Base-by-base conservation (phyloP, 2,329 filamentous ascomycete genomes). In the Albophoma yamanashiensis region DNA sequence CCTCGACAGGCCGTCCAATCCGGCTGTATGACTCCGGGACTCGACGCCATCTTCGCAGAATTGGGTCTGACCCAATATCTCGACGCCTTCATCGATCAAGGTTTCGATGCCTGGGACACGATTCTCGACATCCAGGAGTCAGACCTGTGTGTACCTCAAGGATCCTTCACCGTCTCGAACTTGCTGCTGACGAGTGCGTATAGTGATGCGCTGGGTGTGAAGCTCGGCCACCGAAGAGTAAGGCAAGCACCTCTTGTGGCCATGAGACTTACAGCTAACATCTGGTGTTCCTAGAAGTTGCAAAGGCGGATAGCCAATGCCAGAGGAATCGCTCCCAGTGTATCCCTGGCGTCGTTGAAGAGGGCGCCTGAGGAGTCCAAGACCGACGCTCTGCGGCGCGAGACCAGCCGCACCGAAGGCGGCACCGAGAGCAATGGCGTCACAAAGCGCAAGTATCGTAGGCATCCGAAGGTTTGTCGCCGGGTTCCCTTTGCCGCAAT, bases 61-160 rank as follows among this genome's bases (percentile, higher is more conserved):
- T 79, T 93, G 79, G 89, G 89, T 70, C 81, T 94, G 72, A 79
- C 84, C 75, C 88, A 92, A 74, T 93, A 94, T 75, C 82, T 89
- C 62, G 80, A 87, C 65, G 75, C 79, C 60, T 89, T 94, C 67
- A 71, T 90, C 52, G 84, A 89, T 58, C 89, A 93, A 73, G 90
- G 90, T 3, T 94, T 94, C 71, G 90, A 94, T 72, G 85, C 86
- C 14, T 93, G 90, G 90, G 88, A 91, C 40, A 92, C 87, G 1
- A 86, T 93, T 59, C 78, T 92, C 57, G 89, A 93, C 69, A 92
- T 94, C 59, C 91, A 89, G 62, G 90, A 93, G 73, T 89, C 88
- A 31, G 90, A 94, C 68, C 79, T 94, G 88, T 91, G 74, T 71
- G 86, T 75, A 69, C 15, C 55, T 15, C 50, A n/a, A 15, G 40